phyloP scores from a whole-genome alignment of 2,329 filamentous ascomycete genomes.

The Teratosphaeriaceae sp. region DNA sequence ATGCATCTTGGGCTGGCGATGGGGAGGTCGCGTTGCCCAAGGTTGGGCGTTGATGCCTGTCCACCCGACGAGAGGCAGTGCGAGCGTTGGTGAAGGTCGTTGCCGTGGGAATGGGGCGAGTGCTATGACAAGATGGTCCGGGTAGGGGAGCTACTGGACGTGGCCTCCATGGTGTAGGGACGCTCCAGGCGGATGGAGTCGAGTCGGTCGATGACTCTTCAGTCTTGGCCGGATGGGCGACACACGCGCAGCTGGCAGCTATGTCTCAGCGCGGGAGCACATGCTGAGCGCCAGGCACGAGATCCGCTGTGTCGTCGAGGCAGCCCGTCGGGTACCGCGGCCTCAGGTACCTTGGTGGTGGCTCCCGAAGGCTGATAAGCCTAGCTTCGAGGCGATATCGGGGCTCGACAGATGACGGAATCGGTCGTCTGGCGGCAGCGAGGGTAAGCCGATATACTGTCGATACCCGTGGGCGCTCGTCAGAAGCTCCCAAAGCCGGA shows the following conservation, averaged over 20 bases:
- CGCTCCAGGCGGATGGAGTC: not conserved
- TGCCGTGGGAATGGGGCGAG: not conserved
- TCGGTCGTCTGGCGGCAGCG: not conserved
- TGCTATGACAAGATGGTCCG: not conserved
- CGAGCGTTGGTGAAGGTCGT: not conserved
- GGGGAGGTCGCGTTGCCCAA: not conserved
- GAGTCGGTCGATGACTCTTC: not conserved
- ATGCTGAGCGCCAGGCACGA: not conserved
- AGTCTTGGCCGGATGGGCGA: not conserved
- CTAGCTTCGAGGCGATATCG: not conserved
- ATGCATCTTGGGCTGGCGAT: conserved; percentile 58
- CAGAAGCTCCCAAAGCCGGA: too few species aligned
- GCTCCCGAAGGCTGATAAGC: conserved; percentile 1
- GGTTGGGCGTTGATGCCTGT: not conserved
- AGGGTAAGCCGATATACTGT: not conserved
- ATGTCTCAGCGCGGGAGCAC: not conserved
- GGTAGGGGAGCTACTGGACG: not conserved
- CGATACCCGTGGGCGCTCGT: not conserved
- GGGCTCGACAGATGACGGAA: not conserved
- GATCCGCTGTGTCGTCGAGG: not conserved
- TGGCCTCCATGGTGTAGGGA: not conserved
- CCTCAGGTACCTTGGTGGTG: conserved; percentile 1
- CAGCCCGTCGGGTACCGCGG: not conserved
- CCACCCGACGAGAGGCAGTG: not conserved
- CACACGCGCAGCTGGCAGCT: not conserved